These are phyloP conservation scores for Kluyveromyces siamensis DNA, from an alignment of 805 yeast genomes.

Conservation along the genomic window DNA sequence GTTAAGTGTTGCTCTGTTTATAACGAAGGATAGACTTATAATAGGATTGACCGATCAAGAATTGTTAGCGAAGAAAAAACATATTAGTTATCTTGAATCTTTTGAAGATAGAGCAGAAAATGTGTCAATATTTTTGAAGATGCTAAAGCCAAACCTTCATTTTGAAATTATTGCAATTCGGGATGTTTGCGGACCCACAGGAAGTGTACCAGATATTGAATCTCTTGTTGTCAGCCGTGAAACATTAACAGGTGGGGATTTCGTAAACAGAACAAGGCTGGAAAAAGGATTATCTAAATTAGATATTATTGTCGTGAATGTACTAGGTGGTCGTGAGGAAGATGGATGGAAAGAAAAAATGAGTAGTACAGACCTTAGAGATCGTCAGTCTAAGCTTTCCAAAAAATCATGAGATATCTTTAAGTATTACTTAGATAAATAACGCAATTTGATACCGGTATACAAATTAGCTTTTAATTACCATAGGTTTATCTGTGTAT, in stretches of 20 bases:
- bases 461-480: constrained; percentile 35
- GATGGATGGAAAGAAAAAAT: constrained; percentile 61
- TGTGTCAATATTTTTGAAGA: constrained; percentile 42
- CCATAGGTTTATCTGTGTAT: constrained; percentile 49
- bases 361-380: constrained; percentile 76
- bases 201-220: constrained; percentile 59
- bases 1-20: constrained; percentile 59
- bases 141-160: constrained; percentile 37
- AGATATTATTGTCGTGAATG: constrained; percentile 44
- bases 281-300: constrained; percentile 47
- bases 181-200: constrained; percentile 94
- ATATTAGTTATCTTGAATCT: constrained; percentile 51
- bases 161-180: constrained; percentile 54
- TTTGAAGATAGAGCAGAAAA: constrained; percentile 41
- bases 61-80: constrained; percentile 67
- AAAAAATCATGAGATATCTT: background rate
- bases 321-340: constrained; percentile 54
- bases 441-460: background rate
- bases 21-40: constrained; percentile 47
- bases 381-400: constrained; percentile 10
- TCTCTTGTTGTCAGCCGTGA: constrained; percentile 77
- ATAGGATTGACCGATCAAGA: constrained; percentile 79
- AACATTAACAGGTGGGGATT: constrained; percentile 63
- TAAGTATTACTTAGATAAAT: background rate
- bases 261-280: constrained; percentile 56